Base-by-base conservation (phyloP, 2,329 filamentous ascomycete genomes). In the Ophiostoma sp. region DNA sequence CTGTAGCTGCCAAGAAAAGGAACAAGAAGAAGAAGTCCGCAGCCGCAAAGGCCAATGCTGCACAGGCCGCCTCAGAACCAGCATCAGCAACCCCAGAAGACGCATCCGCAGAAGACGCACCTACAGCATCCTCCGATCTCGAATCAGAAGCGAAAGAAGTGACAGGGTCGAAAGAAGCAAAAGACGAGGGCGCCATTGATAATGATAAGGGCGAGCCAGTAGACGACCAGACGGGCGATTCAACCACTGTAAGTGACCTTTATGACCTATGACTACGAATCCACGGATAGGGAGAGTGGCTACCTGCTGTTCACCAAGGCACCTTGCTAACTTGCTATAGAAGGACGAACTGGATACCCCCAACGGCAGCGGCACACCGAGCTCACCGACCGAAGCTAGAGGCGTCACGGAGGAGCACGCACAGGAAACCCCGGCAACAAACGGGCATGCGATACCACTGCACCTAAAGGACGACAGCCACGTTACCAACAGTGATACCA, bases 1-100 rank as follows among this genome's bases (percentile, higher is more conserved):
- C 48, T 52, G 64, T 64, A 75, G 75, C 81, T 67, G 85, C 84
- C 79, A 87, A 86, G 80, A 87, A 85, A 80, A 84, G 82, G 77
- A 84, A 82, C 75, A 87, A 84, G 75, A 87, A 86, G 79, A 87
- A 86, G 80, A 86, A 85, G 81, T 68, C 72, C 8, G 85, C 83
- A 74, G 80, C 80, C 64, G 79, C 79, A 76, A 85, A 84, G 77
- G 77, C 79, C 71, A 65, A 65, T 65, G 69, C 72, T 72, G 65
- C 68, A 36, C 52, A 69, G 23, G 69, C 66, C 39, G 44, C 66
- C n/a, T 67, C 69, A 36, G 62, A 44, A 64, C 23, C 71, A 23
- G 68, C 72, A 31, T 48, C 73, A 52, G 72, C 74, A 75, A 74
- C 76, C 52, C 52, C n/a, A 27, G 52, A 57, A 57, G 52, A 57